Base-by-base conservation (phyloP, 1,284 basidiomycete genomes). In the Pholiota adiposa region DNA sequence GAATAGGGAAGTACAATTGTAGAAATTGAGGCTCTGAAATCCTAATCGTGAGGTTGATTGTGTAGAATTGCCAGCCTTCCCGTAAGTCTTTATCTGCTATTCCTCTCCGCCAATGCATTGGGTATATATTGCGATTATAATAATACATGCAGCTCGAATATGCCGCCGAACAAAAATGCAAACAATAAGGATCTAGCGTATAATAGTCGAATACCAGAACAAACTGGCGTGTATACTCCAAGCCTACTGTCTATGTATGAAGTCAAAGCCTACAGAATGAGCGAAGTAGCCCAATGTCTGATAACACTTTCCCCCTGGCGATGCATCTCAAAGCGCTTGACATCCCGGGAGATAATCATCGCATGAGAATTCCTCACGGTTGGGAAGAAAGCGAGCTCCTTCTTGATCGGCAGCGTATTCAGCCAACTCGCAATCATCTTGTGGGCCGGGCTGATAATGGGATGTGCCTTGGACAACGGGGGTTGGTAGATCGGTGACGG, bases 281-380 rank as follows among this genome's bases (percentile, higher is more conserved):
- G 88, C n/a, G 82, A 78, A 61, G 85, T 81, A 21, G 88, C 89
- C 88, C 88, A 90, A 70, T 92, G 88, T 60, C 80, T 77, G 38
- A 93, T 55, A 3, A 92, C 82, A 38, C 83, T 83, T 68, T 85
- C 82, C 11, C 90, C 91, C 21, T 75, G 69, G 51, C 78, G 73
- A 66, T 91, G 87, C 16, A 74, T 65, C 65, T 81, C 75, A 66
- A 88, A 90, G 41, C 77, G 72, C 68, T 84, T 77, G 55, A 84
- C 71, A 65, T 93, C 89, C 51, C 90, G 77, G 68, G 81, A 85
- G 6, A 93, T 78, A 63, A 93, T 88, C 58, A 84, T 77, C 9
- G 80, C 88, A 74, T 93, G 90, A 27, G 89, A 74, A 68, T 92
- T 92, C 43, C 75, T 69, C 41, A 86, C 77, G 1, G 75, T 74